Evolutionary conservation across 306 rosid genomes (phyloP), one percentile per base, ranked within the genome.

Genomic region (Macrotyloma uniflorum): DNA sequence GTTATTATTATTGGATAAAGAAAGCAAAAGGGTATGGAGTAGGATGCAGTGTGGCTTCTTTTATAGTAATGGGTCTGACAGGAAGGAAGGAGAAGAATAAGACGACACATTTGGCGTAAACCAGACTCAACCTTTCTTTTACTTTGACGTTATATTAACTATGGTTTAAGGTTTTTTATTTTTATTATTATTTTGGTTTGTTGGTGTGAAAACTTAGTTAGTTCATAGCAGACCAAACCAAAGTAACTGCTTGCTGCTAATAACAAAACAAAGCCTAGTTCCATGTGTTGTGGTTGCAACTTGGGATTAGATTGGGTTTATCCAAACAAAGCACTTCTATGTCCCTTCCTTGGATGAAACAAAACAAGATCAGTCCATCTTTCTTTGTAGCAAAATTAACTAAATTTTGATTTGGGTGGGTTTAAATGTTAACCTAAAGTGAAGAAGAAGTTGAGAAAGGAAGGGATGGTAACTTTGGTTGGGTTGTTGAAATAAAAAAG

Each of bases 91-190:
- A 74, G 71, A 72, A 63, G 84, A 81, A 82, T 82, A 77, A 68
- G 91, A 89, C 88, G 87, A 92, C 91, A 87, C 81, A 74, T 88
- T 86, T 90, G 86, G 94, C 98, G 98, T 95, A 88, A 88, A 83
- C 88, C 20, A 88, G 83, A 95, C 99, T 91, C 99, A 90, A 95
- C 33, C 51, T 81, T 68, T 66, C 67, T 79, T 85, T 82, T 58
- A 69, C 83, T 80, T 83, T 84, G 81, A 87, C 90, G 71, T 83
- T 33, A 59, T 73, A 82, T 74, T 82, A 61, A 77, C 79, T 47
- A 40, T 14, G 24, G 38, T 65, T 65, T 66, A 22, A 24, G 43
- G 43, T 38, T 38, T 36, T 6, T 7, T 36, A 36, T 36, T 36
- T 6, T 35, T 38, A 8, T 38, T 38, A 38, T 38, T 38, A 38